Base-by-base conservation (phyloP, 208 protist species). In the Trypanosoma congolense region DNA sequence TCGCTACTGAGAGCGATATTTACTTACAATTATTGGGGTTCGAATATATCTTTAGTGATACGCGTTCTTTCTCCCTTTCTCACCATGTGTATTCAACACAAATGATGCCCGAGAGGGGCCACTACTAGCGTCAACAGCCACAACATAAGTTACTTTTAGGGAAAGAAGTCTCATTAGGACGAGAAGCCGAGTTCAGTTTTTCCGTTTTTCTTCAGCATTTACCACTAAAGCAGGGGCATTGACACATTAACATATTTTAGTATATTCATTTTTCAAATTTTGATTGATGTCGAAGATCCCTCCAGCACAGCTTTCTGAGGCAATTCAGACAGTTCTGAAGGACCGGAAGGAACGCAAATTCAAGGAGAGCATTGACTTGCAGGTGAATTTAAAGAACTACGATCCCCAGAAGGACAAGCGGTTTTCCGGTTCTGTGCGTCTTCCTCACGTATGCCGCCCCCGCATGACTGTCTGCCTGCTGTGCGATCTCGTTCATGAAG, bases 381-480 rank as follows among this genome's bases (percentile, higher is more conserved):
- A 99, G 88, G 94, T 99, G 61, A 97, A 97, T 59, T 90, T 99
- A 24, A 99, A 99, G 97, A 98, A 99, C 88, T 99, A 99, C 87
- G 98, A 99, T 79, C 83, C 97, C 74, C 84, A 97, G 67, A 98
- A 98, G 83, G 98, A 99, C 90, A 99, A 99, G 89, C 98, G 98
- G 96, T 99, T 99, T 96, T 90, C 79, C 45, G 98, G 97, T 65
- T 87, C 95, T 51, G 61, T 98, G 50, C 81, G 91, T 54, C 94
- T 99, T 28, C 96, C 97, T 51, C 73, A 96, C 78, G 63, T 96
- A 52, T 89, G 90, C 83, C 93, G 80, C 78, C 92, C 86, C 50
- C 78, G 73, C 81, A 97, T 97, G 66, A 93, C 74, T 12, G 87
- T 99, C 46, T 99, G 97, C 86, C 77, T 99, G 51, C 75, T 99